These are phyloP conservation scores for Akanthomyces lecanii DNA, from an alignment of 2,329 filamentous ascomycete species.

Conservation along the genomic window DNA sequence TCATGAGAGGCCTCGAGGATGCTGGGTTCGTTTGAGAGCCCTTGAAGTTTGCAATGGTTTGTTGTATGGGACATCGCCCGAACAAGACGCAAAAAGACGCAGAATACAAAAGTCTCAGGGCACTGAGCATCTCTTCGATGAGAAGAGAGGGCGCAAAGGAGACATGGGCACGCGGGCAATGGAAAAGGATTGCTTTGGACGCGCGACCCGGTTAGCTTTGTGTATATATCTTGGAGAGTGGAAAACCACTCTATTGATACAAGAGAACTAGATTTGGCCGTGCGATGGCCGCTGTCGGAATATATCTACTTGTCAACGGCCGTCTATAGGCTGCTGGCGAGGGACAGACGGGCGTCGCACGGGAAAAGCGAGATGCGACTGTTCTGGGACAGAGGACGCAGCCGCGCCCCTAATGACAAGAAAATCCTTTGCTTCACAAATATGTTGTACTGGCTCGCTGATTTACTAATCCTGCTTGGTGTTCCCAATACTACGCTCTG, in stretches of 20 bases:
- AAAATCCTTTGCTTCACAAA: neutral
- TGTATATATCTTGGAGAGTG: slow-evolving; percentile 44
- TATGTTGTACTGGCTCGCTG: neutral
- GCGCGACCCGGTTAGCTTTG: slow-evolving; percentile 27
- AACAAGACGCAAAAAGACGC: neutral
- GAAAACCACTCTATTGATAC: slow-evolving; percentile 32
- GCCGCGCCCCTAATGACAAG: slow-evolving; percentile 5
- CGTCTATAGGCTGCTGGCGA: neutral
- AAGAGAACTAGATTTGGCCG: slow-evolving; percentile 10
- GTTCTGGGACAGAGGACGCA: neutral
- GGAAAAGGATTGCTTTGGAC: slow-evolving; percentile 21
- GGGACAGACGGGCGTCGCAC: neutral
- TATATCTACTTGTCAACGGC: neutral
- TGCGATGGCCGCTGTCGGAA: neutral
- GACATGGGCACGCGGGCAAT: slow-evolving; percentile 19
- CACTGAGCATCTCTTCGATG: slow-evolving; percentile 33
- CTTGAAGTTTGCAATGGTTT: neutral
- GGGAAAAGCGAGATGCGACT: slow-evolving; percentile 1
- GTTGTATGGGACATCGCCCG: neutral
- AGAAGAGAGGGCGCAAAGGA: slow-evolving; percentile 30
- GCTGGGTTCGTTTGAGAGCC: slow-evolving; percentile 36
- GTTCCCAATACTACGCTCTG: neutral
- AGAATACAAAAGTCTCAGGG: slow-evolving; percentile 25
- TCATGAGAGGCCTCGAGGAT: slow-evolving; percentile 36
- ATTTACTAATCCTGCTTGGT: neutral